Evolutionary conservation across 441 rosid species (phyloP).

Genomic region (Sinapis alba): DNA sequence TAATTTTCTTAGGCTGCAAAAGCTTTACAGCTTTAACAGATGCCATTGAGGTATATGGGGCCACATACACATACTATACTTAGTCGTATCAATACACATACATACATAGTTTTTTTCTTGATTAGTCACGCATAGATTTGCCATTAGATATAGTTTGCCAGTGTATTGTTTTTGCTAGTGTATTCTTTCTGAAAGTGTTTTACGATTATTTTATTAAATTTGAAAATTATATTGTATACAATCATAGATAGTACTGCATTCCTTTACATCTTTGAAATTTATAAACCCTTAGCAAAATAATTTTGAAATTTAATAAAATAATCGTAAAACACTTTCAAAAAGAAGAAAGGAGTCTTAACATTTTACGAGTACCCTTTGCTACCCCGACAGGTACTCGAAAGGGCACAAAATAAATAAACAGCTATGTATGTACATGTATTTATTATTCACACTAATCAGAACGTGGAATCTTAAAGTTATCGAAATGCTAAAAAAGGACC

Average conservation of each 20-base stretch:
- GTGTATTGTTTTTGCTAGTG: no score
- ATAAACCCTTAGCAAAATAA: neutral
- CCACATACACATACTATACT: neutral
- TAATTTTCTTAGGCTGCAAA: constrained; percentile 32
- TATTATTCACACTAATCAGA: neutral
- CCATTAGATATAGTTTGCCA: neutral
- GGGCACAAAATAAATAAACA: constrained; percentile 24
- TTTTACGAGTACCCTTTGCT: constrained; percentile 24
- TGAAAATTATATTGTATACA: no score
- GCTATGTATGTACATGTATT: neutral
- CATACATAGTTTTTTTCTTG: neutral
- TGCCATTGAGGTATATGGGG: constrained; percentile 36
- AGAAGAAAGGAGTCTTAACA: constrained; percentile 29
- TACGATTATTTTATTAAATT: no score
- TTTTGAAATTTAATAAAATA: neutral
- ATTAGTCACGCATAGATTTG: neutral
- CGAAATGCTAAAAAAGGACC: constrained; percentile 29
- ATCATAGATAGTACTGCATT: neutral
- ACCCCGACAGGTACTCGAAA: constrained; percentile 33
- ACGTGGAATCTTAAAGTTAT: constrained; percentile 39
- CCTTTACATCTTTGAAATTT: neutral
- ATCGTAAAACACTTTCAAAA: neutral
- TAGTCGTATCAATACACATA: neutral
- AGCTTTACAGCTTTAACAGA: constrained; percentile 36
- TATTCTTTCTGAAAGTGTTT: no score